phyloP scores from a whole-genome alignment of 495 filamentous ascomycete species.

The Lichenothelia convexa region DNA sequence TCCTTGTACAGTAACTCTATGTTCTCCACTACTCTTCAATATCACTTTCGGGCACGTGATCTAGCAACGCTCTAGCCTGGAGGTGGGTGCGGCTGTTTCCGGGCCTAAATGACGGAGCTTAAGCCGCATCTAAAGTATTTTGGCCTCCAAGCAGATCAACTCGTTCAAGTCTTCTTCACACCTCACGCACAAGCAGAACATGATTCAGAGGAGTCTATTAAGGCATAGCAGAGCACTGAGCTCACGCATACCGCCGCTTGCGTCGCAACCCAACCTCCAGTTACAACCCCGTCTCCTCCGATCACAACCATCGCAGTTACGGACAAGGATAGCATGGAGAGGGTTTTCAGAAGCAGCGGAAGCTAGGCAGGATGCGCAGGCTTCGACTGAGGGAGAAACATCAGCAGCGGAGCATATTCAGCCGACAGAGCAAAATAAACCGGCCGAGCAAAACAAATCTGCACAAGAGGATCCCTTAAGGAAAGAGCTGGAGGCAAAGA shows the following conservation, averaged over 20 bases:
- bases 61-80: too few relatives aligned
- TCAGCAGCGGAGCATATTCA: slow-evolving; percentile 12
- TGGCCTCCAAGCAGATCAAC: too few relatives aligned
- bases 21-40: too few relatives aligned
- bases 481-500: slow-evolving; percentile 65
- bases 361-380: slow-evolving; percentile 11
- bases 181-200: background rate
- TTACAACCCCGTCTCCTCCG: background rate
- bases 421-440: slow-evolving; percentile 2
- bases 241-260: background rate
- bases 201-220: background rate
- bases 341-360: slow-evolving; percentile 15
- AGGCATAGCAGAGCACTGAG: background rate
- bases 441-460: too few relatives aligned
- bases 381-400: slow-evolving; percentile 2
- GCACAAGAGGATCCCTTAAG: slow-evolving; percentile 29
- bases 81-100: too few relatives aligned
- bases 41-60: too few relatives aligned
- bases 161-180: too few relatives aligned
- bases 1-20: too few relatives aligned
- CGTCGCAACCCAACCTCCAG: background rate
- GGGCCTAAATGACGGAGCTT: too few relatives aligned
- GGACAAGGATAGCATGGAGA: slow-evolving; percentile 4
- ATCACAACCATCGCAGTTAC: background rate
- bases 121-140: too few relatives aligned